Base-by-base conservation (phyloP, 352 stramenopile genomes). In the Globisporangium paroecandrum region DNA sequence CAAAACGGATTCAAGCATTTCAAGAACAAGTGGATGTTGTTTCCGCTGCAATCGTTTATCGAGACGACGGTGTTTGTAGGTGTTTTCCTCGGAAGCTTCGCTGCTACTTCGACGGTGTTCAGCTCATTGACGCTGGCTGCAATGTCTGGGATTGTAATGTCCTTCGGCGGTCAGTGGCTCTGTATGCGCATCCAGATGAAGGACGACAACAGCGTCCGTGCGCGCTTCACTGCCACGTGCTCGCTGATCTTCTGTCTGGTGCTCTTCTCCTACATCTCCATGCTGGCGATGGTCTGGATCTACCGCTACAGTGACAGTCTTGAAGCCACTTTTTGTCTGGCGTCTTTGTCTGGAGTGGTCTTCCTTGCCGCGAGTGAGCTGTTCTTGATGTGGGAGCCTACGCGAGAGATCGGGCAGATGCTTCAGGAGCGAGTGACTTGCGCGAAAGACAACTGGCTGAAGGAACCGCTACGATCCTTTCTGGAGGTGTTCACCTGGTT, bases 261-360 rank as follows among this genome's bases (percentile, higher is more conserved):
- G 24, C 70, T 94, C 36, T 78, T 94, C 65, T 81, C 78, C 4
- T 95, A 90, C 58, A 77, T 78, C 2, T 89, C 84, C 12, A 81
- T 91, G 65, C 54, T 94, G 29, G 89, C 80, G 9, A 66, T 95
- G 15, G 74, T 89, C 24, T 90, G 77, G 58, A 95, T 95, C 58
- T 95, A 95, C 65, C 82, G 89, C 58, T 85, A 93, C 74, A 92
- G 93, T 41, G 82, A 92, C 60, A 93, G 80, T 58, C 90, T 95
- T 62, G 88, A 95, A 71, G 84, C 87, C 3, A 87, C 88, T 4
- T 95, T 95, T 65, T 92, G 83, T 51, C 63, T 95, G 5, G 86
- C 88, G 2, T 93, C 84, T 4, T 74, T 95, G 4, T 80, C 88
- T 18, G 88, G 88, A 0, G 81, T 95, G 34, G 78, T 93, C 46